Percentiles rank a stretch among this genome's conserved stretches.
phyloP scores from a whole-genome alignment of 768 basidiomycete genomes.

The Antrodiella citrinella region DNA sequence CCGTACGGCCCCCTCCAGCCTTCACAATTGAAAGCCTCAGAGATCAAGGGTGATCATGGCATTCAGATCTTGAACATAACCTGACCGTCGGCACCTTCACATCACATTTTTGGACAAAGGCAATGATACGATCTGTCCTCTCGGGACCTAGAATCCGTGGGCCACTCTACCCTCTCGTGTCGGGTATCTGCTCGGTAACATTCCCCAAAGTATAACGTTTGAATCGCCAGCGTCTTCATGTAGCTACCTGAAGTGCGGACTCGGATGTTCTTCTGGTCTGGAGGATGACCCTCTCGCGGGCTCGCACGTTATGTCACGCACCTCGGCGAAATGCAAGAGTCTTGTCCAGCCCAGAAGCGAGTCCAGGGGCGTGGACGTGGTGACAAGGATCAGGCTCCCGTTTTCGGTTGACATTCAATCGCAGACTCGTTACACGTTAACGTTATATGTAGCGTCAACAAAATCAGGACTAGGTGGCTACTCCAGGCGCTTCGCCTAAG shows the following conservation, averaged over 20 bases:
- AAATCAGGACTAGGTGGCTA: slow-evolving; percentile 2
- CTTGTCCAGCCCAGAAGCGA: slow-evolving; percentile 3
- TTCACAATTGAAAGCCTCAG: background rate
- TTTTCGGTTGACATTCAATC: slow-evolving; percentile 1
- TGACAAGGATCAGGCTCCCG: background rate
- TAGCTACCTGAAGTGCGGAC: background rate
- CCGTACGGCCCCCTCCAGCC: background rate
- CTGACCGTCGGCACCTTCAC: background rate
- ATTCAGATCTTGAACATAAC: background rate
- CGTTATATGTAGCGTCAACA: slow-evolving; percentile 1
- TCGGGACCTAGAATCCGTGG: background rate
- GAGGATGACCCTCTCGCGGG: background rate
- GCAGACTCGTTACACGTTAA: background rate
- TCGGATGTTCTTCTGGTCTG: too few species aligned
- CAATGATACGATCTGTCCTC: background rate
- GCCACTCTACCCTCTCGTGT: background rate
- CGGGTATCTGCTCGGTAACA: background rate
- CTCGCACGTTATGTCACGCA: slow-evolving; percentile 8
- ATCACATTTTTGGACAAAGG: background rate
- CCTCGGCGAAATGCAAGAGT: slow-evolving; percentile 5
- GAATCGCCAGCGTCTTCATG: background rate
- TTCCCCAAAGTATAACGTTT: background rate
- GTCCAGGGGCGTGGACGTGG: background rate
- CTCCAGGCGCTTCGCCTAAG: background rate
- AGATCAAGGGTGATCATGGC: slow-evolving; percentile 1